Evolutionary conservation across 2,329 filamentous ascomycete genomes (phyloP).

Genomic region (Diaporthe citri): DNA sequence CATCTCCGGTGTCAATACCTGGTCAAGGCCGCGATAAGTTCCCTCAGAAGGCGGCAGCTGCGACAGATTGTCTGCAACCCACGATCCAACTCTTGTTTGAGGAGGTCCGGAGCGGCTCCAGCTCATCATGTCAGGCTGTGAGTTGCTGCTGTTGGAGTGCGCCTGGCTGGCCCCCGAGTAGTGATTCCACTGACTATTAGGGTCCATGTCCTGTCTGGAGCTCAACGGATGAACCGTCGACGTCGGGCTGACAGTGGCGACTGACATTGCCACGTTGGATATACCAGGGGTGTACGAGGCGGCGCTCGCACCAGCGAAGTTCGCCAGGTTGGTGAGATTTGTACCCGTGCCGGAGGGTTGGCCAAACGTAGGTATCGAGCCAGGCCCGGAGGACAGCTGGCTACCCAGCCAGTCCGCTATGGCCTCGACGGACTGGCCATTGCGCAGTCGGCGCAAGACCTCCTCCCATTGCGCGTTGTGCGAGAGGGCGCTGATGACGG

Average conservation of each 20-base stretch:
- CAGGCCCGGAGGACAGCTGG: slow-evolving; percentile 49
- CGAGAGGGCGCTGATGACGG: slow-evolving; percentile 66
- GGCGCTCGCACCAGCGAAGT: slow-evolving; percentile 48
- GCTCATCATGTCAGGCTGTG: slow-evolving; percentile 60
- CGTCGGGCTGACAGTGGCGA: slow-evolving; percentile 48
- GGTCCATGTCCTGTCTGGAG: slow-evolving; percentile 55
- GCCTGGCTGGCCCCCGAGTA: slow-evolving; percentile 59
- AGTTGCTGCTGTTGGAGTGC: slow-evolving; percentile 60
- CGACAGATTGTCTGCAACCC: slow-evolving; percentile 56
- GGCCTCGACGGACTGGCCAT: slow-evolving; percentile 65
- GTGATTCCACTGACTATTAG: slow-evolving; percentile 60
- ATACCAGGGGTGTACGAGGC: slow-evolving; percentile 44
- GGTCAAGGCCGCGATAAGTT: slow-evolving; percentile 58
- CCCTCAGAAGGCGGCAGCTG: slow-evolving; percentile 33
- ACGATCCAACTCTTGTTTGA: slow-evolving; percentile 62
- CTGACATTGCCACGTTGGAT: not conserved
- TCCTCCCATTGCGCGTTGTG: slow-evolving; percentile 66
- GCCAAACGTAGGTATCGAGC: slow-evolving; percentile 47
- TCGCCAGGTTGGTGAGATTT: slow-evolving; percentile 47
- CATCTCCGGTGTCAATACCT: slow-evolving; percentile 61
- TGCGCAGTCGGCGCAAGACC: slow-evolving; percentile 65
- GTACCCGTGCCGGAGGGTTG: slow-evolving; percentile 47
- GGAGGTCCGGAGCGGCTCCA: slow-evolving; percentile 59
- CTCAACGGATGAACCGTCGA: slow-evolving; percentile 48
- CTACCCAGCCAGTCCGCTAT: slow-evolving; percentile 68